Conservation (phyloP, 1,284 basidiomycete species). For the Ceratobasidium sp. region DNA sequence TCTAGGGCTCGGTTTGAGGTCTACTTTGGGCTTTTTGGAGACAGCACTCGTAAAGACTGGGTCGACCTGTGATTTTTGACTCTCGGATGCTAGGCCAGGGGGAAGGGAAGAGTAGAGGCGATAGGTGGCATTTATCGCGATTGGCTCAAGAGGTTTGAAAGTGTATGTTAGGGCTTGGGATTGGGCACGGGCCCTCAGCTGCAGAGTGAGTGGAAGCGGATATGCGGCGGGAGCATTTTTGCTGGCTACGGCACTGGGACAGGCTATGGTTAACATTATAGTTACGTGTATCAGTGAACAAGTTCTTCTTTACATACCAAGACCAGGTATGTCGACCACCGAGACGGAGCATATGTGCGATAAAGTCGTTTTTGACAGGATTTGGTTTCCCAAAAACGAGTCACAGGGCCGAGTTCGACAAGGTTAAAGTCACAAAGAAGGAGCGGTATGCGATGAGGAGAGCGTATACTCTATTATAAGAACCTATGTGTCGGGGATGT, state of each 20-base stretch:
- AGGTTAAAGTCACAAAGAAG: not conserved
- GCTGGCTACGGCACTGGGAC: constrained; percentile 5
- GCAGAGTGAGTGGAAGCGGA: constrained; percentile 1
- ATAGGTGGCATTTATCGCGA: not conserved
- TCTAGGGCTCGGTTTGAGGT: constrained; percentile 26
- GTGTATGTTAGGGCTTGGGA: not conserved
- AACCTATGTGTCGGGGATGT: not conserved
- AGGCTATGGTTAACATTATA: constrained; percentile 15
- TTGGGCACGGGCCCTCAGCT: constrained; percentile 18
- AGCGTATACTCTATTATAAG: not conserved
- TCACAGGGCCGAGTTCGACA: not conserved
- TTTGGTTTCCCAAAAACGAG: not conserved
- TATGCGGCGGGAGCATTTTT: constrained; percentile 16
- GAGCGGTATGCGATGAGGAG: not conserved
- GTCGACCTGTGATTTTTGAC: not conserved
- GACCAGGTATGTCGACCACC: constrained; percentile 18
- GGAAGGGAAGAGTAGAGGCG: constrained; percentile 16
- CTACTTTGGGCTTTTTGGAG: constrained; percentile 29
- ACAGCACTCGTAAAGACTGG: constrained; percentile 17
- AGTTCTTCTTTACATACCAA: not conserved
- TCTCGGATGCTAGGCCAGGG: constrained; percentile 7
- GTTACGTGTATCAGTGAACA: not conserved
- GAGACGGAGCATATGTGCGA: constrained; percentile 14
- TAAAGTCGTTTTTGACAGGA: not conserved
- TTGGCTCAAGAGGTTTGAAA: not conserved